phyloP scores from a whole-genome alignment of 176 grass and related monocot species.

The Musa acuminata region DNA sequence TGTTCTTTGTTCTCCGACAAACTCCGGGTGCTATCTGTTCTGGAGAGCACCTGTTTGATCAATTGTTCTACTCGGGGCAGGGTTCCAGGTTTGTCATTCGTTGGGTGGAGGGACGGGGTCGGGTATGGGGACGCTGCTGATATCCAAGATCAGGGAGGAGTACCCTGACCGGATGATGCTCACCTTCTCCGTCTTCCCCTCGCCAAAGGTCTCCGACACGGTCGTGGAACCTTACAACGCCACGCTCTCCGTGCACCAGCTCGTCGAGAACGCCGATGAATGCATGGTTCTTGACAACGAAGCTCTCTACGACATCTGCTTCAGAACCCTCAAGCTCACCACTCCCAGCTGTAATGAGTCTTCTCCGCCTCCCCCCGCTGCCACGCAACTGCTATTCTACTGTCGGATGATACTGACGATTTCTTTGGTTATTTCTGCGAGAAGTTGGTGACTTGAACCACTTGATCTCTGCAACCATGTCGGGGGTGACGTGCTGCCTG shows the following conservation, averaged over 20 bases:
- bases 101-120: constrained; percentile 4
- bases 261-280: constrained; percentile 6
- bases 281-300: constrained; percentile 12
- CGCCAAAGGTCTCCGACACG: constrained; percentile 7
- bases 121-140: constrained; percentile 4
- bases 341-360: not conserved
- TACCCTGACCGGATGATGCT: constrained; percentile 6
- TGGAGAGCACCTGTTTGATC: not conserved
- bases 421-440: not conserved
- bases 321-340: constrained; percentile 10
- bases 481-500: not conserved
- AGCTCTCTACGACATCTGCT: constrained; percentile 9
- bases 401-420: not conserved
- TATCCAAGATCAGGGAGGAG: constrained; percentile 10
- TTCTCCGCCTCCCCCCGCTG: not conserved
- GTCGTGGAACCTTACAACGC: constrained; percentile 6
- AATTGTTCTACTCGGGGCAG: not conserved
- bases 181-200: constrained; percentile 10
- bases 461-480: constrained; percentile 1
- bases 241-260: constrained; percentile 4
- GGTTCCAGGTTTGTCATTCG: constrained; percentile 8
- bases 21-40: not conserved
- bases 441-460: not conserved
- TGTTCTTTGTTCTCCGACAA: not conserved
- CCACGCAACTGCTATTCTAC: not conserved